Base-by-base conservation (phyloP, 2,329 filamentous ascomycete genomes). In the Trichoderma guizhouense region DNA sequence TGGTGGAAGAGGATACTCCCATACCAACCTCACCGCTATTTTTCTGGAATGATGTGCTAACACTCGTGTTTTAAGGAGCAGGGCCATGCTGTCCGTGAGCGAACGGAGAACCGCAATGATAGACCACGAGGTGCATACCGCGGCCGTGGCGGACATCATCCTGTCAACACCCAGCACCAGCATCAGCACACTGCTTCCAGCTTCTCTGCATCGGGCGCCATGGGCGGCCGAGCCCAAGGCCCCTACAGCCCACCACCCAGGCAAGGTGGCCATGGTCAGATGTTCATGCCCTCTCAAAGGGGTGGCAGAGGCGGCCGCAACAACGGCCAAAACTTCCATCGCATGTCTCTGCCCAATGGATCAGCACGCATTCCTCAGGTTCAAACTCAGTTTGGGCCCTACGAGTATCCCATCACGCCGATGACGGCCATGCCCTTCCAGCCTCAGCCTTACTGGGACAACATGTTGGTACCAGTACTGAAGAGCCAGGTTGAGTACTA, bases 401-500 rank as follows among this genome's bases (percentile, higher is more conserved):
- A 81, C 65, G 84, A 85, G 34, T 86, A 82, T 72, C 73, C 80
- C 5, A 79, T 83, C 73, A 77, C 80, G 12, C 79, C 88, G 24
- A 79, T 84, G 77, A 76, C 79, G 28, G 78, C 79, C 39, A 75
- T 82, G 68, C 76, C 80, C 21, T 81, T 78, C 73, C 79, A 79
- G 61, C 78, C 77, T 61, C 76, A 77, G 57, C 88, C 78, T 6
- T 87, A 88, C 89, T 78, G 86, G 84, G 74, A 87, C 76, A 90
- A 91, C 78, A 75, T 81, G 74, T 66, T 81, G 18, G 61, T 85
- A 47, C 76, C 81, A 4, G 79, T 85, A 61, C 79, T 89, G 63
- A 85, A 82, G 69, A 80, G 79, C 74, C 84, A 87, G 78, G 88
- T 94, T 47, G 94, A 97, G 78, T 99, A 98, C 84, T 99, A 99